Evolutionary conservation across 2,329 filamentous ascomycete species (phyloP), one percentile per base, ranked within the genome.

Genomic region (Colletotrichum sansevieriae): DNA sequence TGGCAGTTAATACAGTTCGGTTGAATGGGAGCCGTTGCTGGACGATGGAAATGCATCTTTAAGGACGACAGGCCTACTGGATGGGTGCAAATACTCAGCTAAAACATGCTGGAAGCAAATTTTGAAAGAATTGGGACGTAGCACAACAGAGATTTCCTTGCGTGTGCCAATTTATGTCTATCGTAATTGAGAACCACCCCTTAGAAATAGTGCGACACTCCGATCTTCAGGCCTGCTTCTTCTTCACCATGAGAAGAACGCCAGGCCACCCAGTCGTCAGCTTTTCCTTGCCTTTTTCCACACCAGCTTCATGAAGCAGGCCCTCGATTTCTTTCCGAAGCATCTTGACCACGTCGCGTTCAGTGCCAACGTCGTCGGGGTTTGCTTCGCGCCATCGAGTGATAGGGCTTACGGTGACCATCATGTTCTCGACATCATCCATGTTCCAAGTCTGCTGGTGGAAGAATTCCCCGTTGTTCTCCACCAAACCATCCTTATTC

Each of bases 321-420:
- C 43, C 64, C 65, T 77, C 77, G 4, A 78, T 70, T 9, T 73
- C 61, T 37, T 69, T 67, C 6, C 76, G 72, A 51, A 77, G 72
- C n/a, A 74, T 71, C 44, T 70, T 78, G 6, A 82, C 72, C 18
- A 79, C 73, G 63, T 82, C 83, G 0, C 74, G 52, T 10, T 84
- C 83, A 0, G 82, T 84, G 0, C 79, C 78, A 0, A 75, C 78
- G 0, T 72, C 70, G 0, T 82, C 80, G 0, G 82, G 80, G 70
- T 86, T 72, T 0, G 81, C 83, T 72, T 83, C 75, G 10, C 81
- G 76, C 83, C 83, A 86, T 46, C 84, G 75, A 0, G 77, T 76
- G 1, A 83, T 75, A 0, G 78, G 75, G 65, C 83, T 85, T 3
- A 74, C 65, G 0, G 83, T 84, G 1, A 73, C 73, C 7, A 83